Evolutionary conservation across 139 green algal genomes (phyloP).

Genomic region (Bryopsis sp.): DNA sequence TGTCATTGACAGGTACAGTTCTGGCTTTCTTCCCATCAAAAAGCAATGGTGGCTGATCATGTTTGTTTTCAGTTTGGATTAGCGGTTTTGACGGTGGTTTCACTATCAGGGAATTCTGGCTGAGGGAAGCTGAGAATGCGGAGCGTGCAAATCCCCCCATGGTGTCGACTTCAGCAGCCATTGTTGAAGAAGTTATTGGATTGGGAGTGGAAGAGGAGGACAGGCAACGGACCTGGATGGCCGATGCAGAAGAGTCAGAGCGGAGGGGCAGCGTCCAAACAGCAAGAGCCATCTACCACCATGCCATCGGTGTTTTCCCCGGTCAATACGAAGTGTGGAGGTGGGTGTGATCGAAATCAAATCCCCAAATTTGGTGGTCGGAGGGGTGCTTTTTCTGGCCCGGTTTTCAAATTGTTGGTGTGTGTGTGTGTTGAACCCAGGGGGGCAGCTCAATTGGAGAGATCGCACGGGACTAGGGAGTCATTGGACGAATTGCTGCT

Average conservation of each 20-base stretch:
- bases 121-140: slow-evolving; percentile 65
- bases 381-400: no score
- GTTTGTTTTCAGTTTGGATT: no score
- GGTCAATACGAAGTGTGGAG: slow-evolving; percentile 19
- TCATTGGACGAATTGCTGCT: slow-evolving; percentile 73
- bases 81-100: neutral
- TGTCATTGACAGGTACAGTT: slow-evolving; percentile 47
- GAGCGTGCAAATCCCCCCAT: slow-evolving; percentile 57
- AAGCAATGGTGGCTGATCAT: no score
- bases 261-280: slow-evolving; percentile 64
- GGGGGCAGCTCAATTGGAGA: slow-evolving; percentile 84
- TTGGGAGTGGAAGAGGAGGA: slow-evolving; percentile 87
- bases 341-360: no score
- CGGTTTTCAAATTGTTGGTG: no score
- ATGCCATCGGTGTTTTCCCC: slow-evolving; percentile 41
- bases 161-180: slow-evolving; percentile 57
- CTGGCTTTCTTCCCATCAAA: no score
- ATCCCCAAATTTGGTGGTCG: no score
- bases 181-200: slow-evolving; percentile 65
- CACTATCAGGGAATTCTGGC: slow-evolving; percentile 7
- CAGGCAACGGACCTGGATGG: slow-evolving; percentile 78
- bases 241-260: slow-evolving; percentile 75
- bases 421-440: neutral
- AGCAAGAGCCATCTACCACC: slow-evolving; percentile 73
- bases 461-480: slow-evolving; percentile 61